These are phyloP conservation scores for Cyclotella kingstonii DNA, from an alignment of 108 stramenopile genomes.

Conservation along the genomic window DNA sequence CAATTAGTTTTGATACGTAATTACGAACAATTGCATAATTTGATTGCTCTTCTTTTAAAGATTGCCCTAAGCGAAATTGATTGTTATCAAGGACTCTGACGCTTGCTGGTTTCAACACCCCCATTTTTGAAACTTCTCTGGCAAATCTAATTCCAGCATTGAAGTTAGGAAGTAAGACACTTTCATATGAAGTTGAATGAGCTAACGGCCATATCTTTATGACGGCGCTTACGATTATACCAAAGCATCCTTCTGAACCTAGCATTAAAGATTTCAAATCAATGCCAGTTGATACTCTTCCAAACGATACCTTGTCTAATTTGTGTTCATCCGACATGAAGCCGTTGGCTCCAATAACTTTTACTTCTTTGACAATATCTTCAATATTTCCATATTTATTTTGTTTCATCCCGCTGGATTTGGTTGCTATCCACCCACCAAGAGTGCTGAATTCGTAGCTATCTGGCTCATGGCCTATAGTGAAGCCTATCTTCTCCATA, in stretches of 20 bases:
- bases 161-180: constrained; percentile 74
- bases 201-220: constrained; percentile 85
- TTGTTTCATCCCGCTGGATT: constrained; percentile 95
- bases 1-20: constrained; percentile 34
- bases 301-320: constrained; percentile 42
- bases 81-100: constrained; percentile 91
- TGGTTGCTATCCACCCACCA: constrained; percentile 96
- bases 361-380: constrained; percentile 86
- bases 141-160: constrained; percentile 75
- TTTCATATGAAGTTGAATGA: constrained; percentile 59
- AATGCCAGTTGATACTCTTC: constrained; percentile 75
- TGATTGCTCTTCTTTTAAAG: constrained; percentile 59
- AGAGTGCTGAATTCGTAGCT: constrained; percentile 94
- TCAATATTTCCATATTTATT: constrained; percentile 96
- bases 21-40: constrained; percentile 33
- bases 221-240: constrained; percentile 87
- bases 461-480: constrained; percentile 95
- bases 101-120: constrained; percentile 68
- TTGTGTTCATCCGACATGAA: constrained; percentile 52
- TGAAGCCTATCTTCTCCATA: constrained; percentile 76
- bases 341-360: constrained; percentile 64
- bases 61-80: constrained; percentile 91
- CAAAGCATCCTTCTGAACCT: constrained; percentile 92
- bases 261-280: constrained; percentile 79
- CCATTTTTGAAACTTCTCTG: constrained; percentile 61